Percentiles rank a stretch among this genome's conserved stretches.
These are phyloP conservation scores for Mycena kentingensis DNA, from an alignment of 768 basidiomycete species.

Conservation along the genomic window DNA sequence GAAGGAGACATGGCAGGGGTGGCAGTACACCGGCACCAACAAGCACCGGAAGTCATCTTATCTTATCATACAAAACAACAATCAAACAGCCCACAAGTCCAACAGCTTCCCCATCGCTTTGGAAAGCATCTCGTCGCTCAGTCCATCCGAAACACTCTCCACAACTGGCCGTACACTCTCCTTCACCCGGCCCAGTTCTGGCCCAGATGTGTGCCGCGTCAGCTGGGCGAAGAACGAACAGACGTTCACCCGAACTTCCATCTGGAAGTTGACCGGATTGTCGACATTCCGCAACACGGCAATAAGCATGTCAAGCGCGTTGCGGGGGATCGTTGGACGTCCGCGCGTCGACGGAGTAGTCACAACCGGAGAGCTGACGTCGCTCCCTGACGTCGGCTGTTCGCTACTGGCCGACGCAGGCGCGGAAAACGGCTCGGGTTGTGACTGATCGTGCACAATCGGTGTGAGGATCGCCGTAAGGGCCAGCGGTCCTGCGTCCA, in stretches of 20 bases:
- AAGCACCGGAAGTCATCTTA: too few relatives aligned
- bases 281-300: conserved; percentile 61
- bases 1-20: background rate
- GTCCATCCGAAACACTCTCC: conserved; percentile 45
- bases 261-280: conserved; percentile 59
- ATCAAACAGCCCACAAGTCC: conserved; percentile 46
- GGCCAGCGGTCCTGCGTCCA: conserved; percentile 56
- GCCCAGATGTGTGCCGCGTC: conserved; percentile 51
- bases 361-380: conserved; percentile 50
- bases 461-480: conserved; percentile 59
- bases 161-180: conserved; percentile 52
- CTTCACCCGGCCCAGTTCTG: conserved; percentile 52
- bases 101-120: conserved; percentile 43
- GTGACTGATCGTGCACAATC: conserved; percentile 40
- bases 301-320: conserved; percentile 69
- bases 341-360: conserved; percentile 42
- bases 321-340: conserved; percentile 47
- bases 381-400: conserved; percentile 27
- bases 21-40: background rate
- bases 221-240: conserved; percentile 73
- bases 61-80: conserved; percentile 21
- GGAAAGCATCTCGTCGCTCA: conserved; percentile 42
- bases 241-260: conserved; percentile 76
- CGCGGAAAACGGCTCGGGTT: conserved; percentile 38
- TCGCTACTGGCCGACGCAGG: conserved; percentile 42